These are phyloP conservation scores for Cryptosporidium meleagridis DNA, from an alignment of 169 alveolate species.

Conservation along the genomic window DNA sequence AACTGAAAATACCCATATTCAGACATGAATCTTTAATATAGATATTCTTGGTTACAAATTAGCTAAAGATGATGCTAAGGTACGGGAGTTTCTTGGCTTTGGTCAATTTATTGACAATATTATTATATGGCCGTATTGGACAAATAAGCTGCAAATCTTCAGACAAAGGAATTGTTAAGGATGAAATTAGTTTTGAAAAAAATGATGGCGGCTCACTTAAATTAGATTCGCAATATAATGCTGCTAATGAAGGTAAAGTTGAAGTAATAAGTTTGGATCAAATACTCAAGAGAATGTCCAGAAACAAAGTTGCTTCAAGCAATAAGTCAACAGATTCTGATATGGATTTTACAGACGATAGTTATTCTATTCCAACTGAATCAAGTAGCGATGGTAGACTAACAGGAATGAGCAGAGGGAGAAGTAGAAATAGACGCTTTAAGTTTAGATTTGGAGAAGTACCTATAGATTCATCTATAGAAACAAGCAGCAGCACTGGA, in stretches of 20 bases:
- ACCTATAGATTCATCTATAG: not conserved
- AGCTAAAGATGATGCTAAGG: not conserved
- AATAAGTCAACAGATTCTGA: not conserved
- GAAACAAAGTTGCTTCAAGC: no score
- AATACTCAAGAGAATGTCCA: not conserved
- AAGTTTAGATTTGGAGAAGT: constrained; percentile 19
- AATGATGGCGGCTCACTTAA: not conserved
- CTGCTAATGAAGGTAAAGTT: not conserved
- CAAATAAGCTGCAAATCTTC: not conserved
- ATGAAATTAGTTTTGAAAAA: not conserved
- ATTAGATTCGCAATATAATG: not conserved
- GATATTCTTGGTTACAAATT: not conserved
- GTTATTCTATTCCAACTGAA: not conserved
- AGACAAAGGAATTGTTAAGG: not conserved
- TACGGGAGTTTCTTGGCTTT: not conserved
- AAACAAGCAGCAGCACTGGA: not conserved
- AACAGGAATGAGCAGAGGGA: constrained; percentile 15
- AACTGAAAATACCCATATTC: not conserved
- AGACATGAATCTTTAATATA: not conserved
- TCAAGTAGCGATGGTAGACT: constrained; percentile 19
- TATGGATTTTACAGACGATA: not conserved
- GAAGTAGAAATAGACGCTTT: constrained; percentile 3
- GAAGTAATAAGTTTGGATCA: not conserved
- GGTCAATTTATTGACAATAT: not conserved
- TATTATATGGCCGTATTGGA: not conserved